Evolutionary conservation across 345 rosid genomes (phyloP), one percentile per base, ranked within the genome.

Genomic region (Schrenkiella parvula): DNA sequence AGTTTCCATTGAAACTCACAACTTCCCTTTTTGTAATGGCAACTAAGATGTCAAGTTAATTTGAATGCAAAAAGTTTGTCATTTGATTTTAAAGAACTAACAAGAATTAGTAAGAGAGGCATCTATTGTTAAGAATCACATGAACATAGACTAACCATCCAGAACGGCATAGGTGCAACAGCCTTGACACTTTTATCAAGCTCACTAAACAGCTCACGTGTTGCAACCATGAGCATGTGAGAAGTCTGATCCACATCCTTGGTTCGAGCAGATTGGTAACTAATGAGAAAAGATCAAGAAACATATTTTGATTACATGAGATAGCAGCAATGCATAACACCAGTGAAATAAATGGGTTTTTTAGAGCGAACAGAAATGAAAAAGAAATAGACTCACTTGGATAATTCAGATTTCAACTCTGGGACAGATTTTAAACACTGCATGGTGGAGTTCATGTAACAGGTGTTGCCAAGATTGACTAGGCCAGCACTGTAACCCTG

Each of bases 351-450:
- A 17, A 55, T 29, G 31, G 28, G 8, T 3, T 48, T 28, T 59
- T 11, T 35, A 22, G 14, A 17, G 34, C 5, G 11, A 46, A 64
- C 17, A 54, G 39, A 3, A 6, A 56, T 26, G n/a, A 22, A 47
- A 13, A 38, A 64, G 25, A 60, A 14, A 75, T 59, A 1, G 39
- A 32, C 88, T 80, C 66, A 91, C 98, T 80, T 76, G 28, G 79
- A 39, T 64, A 95, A 81, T 70, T 90, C 87, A 75, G 93, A 86
- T 76, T 92, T 92, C 87, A 95, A 81, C 79, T 95, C 98, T 22
- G 99, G 99, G 79, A 95, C 98, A 21, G 98, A 92, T 82, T 95
- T 97, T 78, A 95, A 77, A 80, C 99, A 95, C 70, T 95, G 98
- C 46, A 92, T 51, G 0, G 98, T 92, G 48, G 99, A 91, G 83